A percentile compares a stretch with the other conserved stretches of the same genome.
phyloP scores from a whole-genome alignment of 169 alveolate species.

The Eimeria falciformis region DNA sequence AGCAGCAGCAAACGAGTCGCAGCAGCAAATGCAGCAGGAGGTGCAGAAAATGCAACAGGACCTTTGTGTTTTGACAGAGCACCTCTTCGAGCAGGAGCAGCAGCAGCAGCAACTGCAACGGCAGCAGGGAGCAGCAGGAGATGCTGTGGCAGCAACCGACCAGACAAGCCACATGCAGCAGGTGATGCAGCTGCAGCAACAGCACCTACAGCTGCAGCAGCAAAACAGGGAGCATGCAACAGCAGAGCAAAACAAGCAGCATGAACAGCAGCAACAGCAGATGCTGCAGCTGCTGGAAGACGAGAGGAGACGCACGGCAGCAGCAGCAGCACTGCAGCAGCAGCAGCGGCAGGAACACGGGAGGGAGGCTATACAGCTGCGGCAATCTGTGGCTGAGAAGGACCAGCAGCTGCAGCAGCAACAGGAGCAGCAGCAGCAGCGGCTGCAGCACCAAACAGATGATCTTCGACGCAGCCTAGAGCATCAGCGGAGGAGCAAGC shows the following conservation, averaged over 20 bases:
- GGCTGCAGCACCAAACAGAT: constrained; percentile 44
- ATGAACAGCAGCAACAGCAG: constrained; percentile 48
- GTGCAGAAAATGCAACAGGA: constrained; percentile 62
- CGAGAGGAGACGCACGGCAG: constrained; percentile 20
- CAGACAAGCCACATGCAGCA: constrained; percentile 41
- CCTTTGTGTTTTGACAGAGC: constrained; percentile 21
- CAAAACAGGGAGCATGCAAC: background rate
- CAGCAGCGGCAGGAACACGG: constrained; percentile 24
- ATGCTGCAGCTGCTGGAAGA: constrained; percentile 66
- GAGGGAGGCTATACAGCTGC: background rate
- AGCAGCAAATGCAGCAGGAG: constrained; percentile 68
- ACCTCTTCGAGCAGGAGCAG: constrained; percentile 33
- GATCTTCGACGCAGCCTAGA: constrained; percentile 1
- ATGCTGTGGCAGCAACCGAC: background rate
- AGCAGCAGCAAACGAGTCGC: constrained; percentile 65
- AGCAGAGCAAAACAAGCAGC: background rate
- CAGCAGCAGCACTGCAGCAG: constrained; percentile 37
- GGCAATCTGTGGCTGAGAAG: background rate
- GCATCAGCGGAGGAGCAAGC: constrained; percentile 20
- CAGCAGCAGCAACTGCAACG: constrained; percentile 59
- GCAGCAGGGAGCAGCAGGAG: constrained; percentile 48
- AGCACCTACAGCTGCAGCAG: constrained; percentile 64
- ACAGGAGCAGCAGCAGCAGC: constrained; percentile 19
- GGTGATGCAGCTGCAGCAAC: constrained; percentile 43
- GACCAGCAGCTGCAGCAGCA: constrained; percentile 37